Evolutionary conservation across 1,284 basidiomycete genomes (phyloP), one percentile per base, ranked within the genome.

Genomic region (Puccinia coronata): DNA sequence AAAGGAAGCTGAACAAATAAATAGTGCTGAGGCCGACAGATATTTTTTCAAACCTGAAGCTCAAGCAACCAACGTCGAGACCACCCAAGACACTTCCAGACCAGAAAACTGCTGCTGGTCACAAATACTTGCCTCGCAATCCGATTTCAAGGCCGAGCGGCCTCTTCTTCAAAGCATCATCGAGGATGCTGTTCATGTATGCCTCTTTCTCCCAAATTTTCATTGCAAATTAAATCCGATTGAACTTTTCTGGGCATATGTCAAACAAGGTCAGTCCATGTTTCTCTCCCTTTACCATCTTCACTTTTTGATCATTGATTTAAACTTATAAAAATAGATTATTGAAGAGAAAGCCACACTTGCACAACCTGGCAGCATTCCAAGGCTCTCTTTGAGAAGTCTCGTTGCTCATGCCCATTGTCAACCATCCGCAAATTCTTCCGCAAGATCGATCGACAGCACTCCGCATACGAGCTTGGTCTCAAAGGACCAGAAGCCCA

Each of bases 181-280:
- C 47, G 73, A 75, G 34, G 73, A 75, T 14, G 73, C 71, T 16
- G 49, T 47, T n/a, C 49, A 73, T 23, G 55, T 34, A 8, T 73
- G 49, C 36, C 55, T 73, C 39, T 75, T 75, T 28, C 55, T 75
- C 2, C 53, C 73, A 23, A 75, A 75, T 3, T 61, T 75, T n/a
- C 51, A 75, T 61, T 75, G 73, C 23, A 36, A 75, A n/a, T 49
- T 75, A 25, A 75, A 75, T 47, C 73, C 57, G n/a, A 75, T 75
- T 43, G 73, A 75, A 57, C 53, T 61, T 25, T 43, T 75, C 39
- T 75, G 73, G 73, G 28, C 34, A 39, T 75, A 75, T 0, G 36
- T 75, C 43, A 75, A 75, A 47, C 36, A 34, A 9, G 73, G 73
- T 61, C 41, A 4, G 55, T 61, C 59, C 34, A 39, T 75, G 3